A percentile compares a stretch with the other conserved stretches of the same genome.
Conservation (phyloP, 1,139 yeast species). For the Hemisphaericaspora xylofermentans region DNA sequence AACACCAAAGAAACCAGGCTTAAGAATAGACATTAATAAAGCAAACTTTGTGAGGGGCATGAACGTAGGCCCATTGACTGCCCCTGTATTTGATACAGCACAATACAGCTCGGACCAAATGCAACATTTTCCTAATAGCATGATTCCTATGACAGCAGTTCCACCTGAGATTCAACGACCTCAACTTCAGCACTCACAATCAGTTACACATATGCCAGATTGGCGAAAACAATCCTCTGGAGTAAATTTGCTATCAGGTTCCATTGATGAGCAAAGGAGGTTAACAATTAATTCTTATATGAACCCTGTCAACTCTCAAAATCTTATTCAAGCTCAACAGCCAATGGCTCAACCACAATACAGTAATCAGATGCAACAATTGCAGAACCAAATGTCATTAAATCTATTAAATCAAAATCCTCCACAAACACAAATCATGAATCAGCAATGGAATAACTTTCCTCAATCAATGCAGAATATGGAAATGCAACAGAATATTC, state of each 20-base stretch:
- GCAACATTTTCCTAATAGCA: slow-evolving; percentile 9
- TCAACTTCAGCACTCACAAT: slow-evolving; percentile 11
- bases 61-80: slow-evolving; percentile 34
- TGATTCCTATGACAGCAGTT: not conserved
- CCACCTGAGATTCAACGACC: not conserved
- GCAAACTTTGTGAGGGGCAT: slow-evolving; percentile 10
- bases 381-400: not conserved
- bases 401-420: not conserved
- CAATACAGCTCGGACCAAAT: slow-evolving; percentile 7
- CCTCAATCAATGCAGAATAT: not conserved
- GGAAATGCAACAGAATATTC: not conserved
- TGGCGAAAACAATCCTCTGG: not conserved
- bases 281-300: not conserved
- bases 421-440: not conserved
- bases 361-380: not conserved
- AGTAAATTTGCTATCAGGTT: not conserved
- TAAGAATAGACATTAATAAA: slow-evolving; percentile 12
- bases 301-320: not conserved
- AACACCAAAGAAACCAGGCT: slow-evolving; percentile 15
- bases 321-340: not conserved
- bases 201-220: slow-evolving; percentile 4
- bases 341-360: not conserved
- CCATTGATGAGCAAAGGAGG: not conserved
- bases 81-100: slow-evolving; percentile 34
- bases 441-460: not conserved